phyloP scores from a whole-genome alignment of 208 protist species.

The Zelonia costaricensis region DNA sequence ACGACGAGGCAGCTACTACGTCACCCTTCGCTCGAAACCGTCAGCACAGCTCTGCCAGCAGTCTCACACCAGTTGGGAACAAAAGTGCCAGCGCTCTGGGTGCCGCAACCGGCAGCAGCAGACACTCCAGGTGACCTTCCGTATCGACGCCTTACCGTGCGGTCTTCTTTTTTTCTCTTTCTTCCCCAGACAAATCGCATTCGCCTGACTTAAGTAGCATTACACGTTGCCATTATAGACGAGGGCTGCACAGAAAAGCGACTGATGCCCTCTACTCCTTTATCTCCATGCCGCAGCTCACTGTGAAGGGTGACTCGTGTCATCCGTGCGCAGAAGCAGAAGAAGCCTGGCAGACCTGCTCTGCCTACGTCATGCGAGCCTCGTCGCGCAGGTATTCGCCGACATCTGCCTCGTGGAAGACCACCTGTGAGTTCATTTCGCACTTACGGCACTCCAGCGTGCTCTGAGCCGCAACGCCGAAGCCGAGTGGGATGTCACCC shows the following conservation, averaged over 20 bases:
- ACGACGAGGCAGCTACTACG: too few species aligned
- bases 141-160: background rate
- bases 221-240: constrained; percentile 7
- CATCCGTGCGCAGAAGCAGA: background rate
- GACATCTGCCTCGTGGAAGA: constrained; percentile 98
- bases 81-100: too few species aligned
- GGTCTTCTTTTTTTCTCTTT: background rate
- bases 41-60: too few species aligned
- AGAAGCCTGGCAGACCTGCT: background rate
- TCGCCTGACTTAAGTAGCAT: background rate
- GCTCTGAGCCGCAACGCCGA: constrained; percentile 96
- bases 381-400: constrained; percentile 98
- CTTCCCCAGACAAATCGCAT: too few species aligned
- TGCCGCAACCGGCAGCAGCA: too few species aligned
- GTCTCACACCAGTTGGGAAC: too few species aligned
- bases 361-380: constrained; percentile 84
- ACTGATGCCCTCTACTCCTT: background rate
- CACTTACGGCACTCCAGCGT: constrained; percentile 97
- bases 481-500: constrained; percentile 97
- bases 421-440: constrained; percentile 96
- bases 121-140: too few species aligned
- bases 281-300: background rate
- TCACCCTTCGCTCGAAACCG: too few species aligned
- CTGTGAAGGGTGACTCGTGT: background rate
- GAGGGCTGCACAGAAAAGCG: background rate